Evolutionary conservation across 106 monocot genomes (phyloP), one percentile per base, ranked within the genome.

Genomic region (Dendrobium catenatum): DNA sequence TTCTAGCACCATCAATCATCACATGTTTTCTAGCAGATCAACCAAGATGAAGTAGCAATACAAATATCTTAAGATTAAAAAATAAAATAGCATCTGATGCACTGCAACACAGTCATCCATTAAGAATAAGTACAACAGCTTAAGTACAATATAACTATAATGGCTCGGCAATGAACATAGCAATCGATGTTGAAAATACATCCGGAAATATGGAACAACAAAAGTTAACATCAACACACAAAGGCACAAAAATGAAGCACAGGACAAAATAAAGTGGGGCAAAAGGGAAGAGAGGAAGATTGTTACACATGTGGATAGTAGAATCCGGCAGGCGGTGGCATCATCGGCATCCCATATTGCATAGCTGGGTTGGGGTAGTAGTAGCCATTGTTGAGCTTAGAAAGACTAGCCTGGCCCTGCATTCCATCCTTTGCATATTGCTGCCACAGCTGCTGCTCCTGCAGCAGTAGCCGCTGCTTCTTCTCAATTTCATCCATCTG

Each of bases 401-500:
- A 74, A 26, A 86, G 73, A 56, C 82, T 82, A 15, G 44, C 73
- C 79, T 90, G 93, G 26, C 93, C 93, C 68, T 94, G 97, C 97
- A 97, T 97, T 22, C 97, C 94, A 68, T 85, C 78, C 16, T 68
- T 59, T 15, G 86, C 83, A 81, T 94, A 94, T 72, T 88, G 89
- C 58, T 91, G 85, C 97, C 97, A 97, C 86, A 92, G 37, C 76
- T 81, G 78, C 68, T 94, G 92, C 79, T 97, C 97, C 80, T 94
- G 94, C 33, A 85, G 49, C 43, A 97, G 79, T 46, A 92, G 78
- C 81, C 87, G 90, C 77, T 97, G 97, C 87, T 94, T 97, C 78
- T 91, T 90, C 85, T 94, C 97, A 17, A 97, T 86, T 54, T 97
- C 97, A 7, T 94, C 84, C 97, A 97, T 97, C 82, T 94, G 94